These are phyloP conservation scores for Coemansia sp. DNA, from an alignment of 192 early-diverging fungal genomes.

Conservation along the genomic window DNA sequence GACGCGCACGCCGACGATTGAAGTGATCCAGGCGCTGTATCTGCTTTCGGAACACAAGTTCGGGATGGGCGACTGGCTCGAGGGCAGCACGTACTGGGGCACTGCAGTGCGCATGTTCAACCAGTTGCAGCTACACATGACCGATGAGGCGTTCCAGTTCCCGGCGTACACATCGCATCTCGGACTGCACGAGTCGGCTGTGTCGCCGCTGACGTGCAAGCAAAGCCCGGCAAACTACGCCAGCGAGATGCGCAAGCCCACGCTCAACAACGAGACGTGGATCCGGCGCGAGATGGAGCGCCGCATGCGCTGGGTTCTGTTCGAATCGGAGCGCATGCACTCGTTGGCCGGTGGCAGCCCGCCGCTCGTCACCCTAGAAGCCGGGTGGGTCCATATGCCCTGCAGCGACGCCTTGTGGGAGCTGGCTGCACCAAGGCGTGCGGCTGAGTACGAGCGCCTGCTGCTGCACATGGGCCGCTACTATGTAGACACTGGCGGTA, in stretches of 20 bases:
- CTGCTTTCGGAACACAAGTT: slow-evolving; percentile 48
- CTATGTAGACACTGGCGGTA: slow-evolving; percentile 53
- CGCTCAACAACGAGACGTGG: slow-evolving; percentile 46
- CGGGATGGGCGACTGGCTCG: slow-evolving; percentile 51
- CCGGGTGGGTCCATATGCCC: slow-evolving; percentile 56
- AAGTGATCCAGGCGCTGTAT: slow-evolving; percentile 48
- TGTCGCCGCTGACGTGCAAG: slow-evolving; percentile 39
- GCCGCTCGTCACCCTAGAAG: slow-evolving; percentile 52
- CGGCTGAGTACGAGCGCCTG: slow-evolving; percentile 52
- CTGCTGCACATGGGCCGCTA: slow-evolving; percentile 55
- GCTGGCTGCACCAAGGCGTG: slow-evolving; percentile 30
- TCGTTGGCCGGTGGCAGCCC: slow-evolving; percentile 45
- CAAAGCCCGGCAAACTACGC: slow-evolving; percentile 54
- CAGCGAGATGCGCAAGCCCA: slow-evolving; percentile 39
- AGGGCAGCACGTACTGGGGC: slow-evolving; percentile 52
- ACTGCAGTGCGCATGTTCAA: slow-evolving; percentile 55
- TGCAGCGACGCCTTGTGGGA: slow-evolving; percentile 56
- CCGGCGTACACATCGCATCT: slow-evolving; percentile 55
- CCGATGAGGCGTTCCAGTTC: slow-evolving; percentile 54
- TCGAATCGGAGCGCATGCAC: slow-evolving; percentile 52
- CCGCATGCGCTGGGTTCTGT: slow-evolving; percentile 52
- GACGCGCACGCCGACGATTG: slow-evolving; percentile 33
- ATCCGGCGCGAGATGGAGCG: slow-evolving; percentile 51
- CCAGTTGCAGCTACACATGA: slow-evolving; percentile 54
- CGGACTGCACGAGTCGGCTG: slow-evolving; percentile 50